phyloP scores from a whole-genome alignment of 192 early-diverging fungal genomes.

The Rhizoclosmatium globosum region DNA sequence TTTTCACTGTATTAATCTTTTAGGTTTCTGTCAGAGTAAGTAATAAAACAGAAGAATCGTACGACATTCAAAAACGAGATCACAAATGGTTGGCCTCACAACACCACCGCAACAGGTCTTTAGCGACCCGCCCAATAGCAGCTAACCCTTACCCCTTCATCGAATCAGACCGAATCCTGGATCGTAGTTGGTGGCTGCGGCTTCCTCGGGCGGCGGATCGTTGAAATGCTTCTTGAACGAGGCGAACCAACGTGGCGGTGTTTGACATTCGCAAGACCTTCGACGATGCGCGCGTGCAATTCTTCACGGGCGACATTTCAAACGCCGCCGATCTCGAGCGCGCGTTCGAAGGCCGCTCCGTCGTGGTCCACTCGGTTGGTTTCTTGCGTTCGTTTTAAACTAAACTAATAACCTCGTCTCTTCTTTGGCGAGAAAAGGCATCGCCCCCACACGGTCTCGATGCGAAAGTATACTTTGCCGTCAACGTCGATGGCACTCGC shows the following conservation, averaged over 20 bases:
- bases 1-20: too few species aligned
- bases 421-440: conserved; percentile 47
- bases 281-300: conserved; percentile 43
- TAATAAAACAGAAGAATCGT: too few species aligned
- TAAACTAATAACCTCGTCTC: neutral
- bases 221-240: conserved; percentile 74
- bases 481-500: conserved; percentile 74
- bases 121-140: too few species aligned
- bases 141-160: too few species aligned
- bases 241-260: conserved; percentile 66
- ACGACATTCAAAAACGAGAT: neutral
- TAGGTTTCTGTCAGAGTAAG: too few species aligned
- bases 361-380: conserved; percentile 79
- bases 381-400: neutral
- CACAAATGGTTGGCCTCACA: neutral
- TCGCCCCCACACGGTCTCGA: conserved; percentile 82
- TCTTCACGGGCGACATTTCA: conserved; percentile 71
- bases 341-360: conserved; percentile 71
- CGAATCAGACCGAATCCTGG: conserved; percentile 13
- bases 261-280: conserved; percentile 74
- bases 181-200: conserved; percentile 79
- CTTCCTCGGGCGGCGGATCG: conserved; percentile 85
- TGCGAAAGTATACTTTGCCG: conserved; percentile 73
- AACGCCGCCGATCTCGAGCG: conserved; percentile 54
- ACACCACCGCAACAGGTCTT: neutral